Base-by-base conservation (phyloP, 192 early-diverging fungal species). In the Allomyces arbusculus region DNA sequence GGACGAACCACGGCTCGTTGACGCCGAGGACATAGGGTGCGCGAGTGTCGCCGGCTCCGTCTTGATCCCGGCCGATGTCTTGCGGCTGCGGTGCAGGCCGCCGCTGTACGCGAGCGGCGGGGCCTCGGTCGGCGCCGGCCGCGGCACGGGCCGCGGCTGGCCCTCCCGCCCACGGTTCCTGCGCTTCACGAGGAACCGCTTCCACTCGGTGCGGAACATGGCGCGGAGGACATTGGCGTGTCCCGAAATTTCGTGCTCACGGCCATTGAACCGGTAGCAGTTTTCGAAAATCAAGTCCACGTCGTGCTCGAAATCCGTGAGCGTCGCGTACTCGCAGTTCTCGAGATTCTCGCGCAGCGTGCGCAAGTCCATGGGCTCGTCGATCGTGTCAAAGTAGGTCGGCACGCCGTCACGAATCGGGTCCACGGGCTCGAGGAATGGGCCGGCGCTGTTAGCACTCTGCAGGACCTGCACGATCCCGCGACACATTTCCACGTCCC, bases 341-440 rank as follows among this genome's bases (percentile, higher is more conserved):
- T 78, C 79, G 4, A 89, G 74, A 43, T 84, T 81, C 7, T 75
- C 74, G 62, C 69, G 72, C 24, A 87, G 78, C 0, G 87, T 89
- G 23, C 83, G 79, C 3, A 89, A 74, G 68, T 89, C 88, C 82
- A 89, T 89, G 0, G 86, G 86, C 8, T 77, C 64, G 62, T 83
- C 78, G 67, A 88, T 82, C 1, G 87, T 72, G 4, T 75, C 71
- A 26, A 78, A 74, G 72, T 88, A 88, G 5, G 79, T 77, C 10
- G 85, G 84, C 62, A 83, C 80, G n/a, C 82, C 82, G 44, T 83
- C 82, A 14, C 75, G 72, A 4, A 77, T 65, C 6, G 81, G 75
- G 44, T 87, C 82, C 20, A 89, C 87, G 11, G 85, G 80, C 22
- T 75, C 75, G 24, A 76, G 67, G 68, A 88, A 88, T 19, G 80